Evolutionary conservation across 2,329 filamentous ascomycete genomes (phyloP).

Genomic region (Herpotrichia juniperi): DNA sequence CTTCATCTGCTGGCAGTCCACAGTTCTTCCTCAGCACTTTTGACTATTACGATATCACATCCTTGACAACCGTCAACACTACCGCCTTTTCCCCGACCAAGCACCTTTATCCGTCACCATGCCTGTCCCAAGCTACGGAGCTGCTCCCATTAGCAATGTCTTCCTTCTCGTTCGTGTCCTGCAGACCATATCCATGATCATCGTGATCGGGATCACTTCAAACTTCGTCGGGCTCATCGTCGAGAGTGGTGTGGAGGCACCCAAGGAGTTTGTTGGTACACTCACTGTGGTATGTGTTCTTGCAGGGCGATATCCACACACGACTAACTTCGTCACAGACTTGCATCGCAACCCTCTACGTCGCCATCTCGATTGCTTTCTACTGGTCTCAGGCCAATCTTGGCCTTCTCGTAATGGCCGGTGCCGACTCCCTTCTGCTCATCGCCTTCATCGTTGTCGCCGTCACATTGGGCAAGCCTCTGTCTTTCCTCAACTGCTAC

Average conservation of each 20-base stretch:
- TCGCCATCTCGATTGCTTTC: slow-evolving; percentile 70
- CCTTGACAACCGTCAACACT: slow-evolving; percentile 22
- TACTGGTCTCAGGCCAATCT: slow-evolving; percentile 81
- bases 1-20: slow-evolving; percentile 45
- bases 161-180: slow-evolving; percentile 77
- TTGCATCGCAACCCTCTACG: slow-evolving; percentile 79
- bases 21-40: slow-evolving; percentile 31
- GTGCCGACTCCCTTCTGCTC: slow-evolving; percentile 71
- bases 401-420: slow-evolving; percentile 74
- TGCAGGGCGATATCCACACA: not conserved
- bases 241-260: slow-evolving; percentile 66
- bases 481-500: slow-evolving; percentile 78
- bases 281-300: slow-evolving; percentile 73
- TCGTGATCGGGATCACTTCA: slow-evolving; percentile 78
- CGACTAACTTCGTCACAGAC: slow-evolving; percentile 60
- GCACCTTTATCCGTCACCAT: slow-evolving; percentile 46
- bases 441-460: slow-evolving; percentile 80
- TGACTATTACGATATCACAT: slow-evolving; percentile 24
- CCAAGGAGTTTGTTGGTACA: slow-evolving; percentile 76
- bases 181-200: slow-evolving; percentile 73
- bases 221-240: slow-evolving; percentile 84
- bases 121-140: slow-evolving; percentile 68
- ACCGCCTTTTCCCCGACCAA: slow-evolving; percentile 2
- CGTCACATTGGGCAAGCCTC: slow-evolving; percentile 77
- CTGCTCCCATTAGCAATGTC: slow-evolving; percentile 71